A percentile compares a stretch with the other conserved stretches of the same genome.
Evolutionary conservation across 495 filamentous ascomycete species (phyloP).

Genomic region (Aspergillus hancockii): DNA sequence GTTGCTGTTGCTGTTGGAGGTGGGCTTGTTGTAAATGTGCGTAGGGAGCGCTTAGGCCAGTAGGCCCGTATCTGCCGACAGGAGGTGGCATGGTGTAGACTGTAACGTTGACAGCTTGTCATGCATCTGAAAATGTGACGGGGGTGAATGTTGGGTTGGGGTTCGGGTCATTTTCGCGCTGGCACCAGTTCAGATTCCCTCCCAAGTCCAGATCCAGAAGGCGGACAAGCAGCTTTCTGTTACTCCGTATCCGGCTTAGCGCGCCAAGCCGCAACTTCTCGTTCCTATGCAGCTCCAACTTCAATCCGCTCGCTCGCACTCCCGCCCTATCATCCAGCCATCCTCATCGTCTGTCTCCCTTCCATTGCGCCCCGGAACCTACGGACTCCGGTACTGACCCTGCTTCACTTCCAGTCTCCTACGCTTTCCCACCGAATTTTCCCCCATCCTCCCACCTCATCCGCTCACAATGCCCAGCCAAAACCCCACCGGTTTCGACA

Average conservation of each 20-base stretch:
- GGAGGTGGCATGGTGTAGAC: constrained; percentile 35
- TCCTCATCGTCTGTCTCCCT: not conserved
- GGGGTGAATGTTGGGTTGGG: constrained; percentile 20
- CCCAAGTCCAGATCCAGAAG: constrained; percentile 14
- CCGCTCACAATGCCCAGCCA: constrained; percentile 48
- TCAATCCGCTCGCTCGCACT: constrained; percentile 15
- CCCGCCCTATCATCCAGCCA: constrained; percentile 6
- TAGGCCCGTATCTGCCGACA: constrained; percentile 53
- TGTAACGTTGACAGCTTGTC: constrained; percentile 15
- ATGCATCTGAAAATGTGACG: constrained; percentile 21
- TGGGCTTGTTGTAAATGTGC: constrained; percentile 48
- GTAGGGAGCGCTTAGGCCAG: constrained; percentile 44
- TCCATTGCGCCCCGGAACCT: constrained; percentile 18
- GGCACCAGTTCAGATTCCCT: constrained; percentile 1
- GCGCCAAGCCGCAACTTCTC: constrained; percentile 23
- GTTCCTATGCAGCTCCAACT: constrained; percentile 25
- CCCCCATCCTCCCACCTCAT: constrained; percentile 7
- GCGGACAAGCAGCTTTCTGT: constrained; percentile 17
- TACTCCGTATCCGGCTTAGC: constrained; percentile 36
- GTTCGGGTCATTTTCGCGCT: constrained; percentile 22
- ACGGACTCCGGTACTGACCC: constrained; percentile 12
- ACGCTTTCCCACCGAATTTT: constrained; percentile 10
- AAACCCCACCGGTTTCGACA: constrained; percentile 85
- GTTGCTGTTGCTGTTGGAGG: constrained; percentile 28
- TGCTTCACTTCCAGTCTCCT: not conserved